Evolutionary conservation across 2,329 filamentous ascomycete genomes (phyloP).

Genomic region (Thermochaetoides dissita): DNA sequence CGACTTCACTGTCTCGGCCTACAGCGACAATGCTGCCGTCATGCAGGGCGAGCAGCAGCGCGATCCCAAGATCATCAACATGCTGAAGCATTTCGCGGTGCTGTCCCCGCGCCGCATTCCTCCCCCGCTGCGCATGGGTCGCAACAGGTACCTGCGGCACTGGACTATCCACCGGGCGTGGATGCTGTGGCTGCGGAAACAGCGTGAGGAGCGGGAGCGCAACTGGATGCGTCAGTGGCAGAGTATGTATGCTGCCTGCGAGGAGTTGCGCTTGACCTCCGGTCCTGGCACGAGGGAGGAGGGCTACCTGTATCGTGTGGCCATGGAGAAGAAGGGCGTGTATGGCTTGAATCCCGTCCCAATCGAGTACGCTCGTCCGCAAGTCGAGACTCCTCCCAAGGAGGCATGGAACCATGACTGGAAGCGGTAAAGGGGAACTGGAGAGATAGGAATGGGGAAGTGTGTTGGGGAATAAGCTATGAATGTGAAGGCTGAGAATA

Average conservation of each 20-base stretch:
- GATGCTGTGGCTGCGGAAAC: conserved; percentile 62
- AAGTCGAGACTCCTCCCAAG: conserved; percentile 68
- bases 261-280: conserved; percentile 55
- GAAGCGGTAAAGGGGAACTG: conserved; percentile 41
- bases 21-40: conserved; percentile 97
- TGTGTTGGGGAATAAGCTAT: neutral
- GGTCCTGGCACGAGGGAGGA: conserved; percentile 44
- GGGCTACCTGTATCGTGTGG: conserved; percentile 69
- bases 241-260: conserved; percentile 72
- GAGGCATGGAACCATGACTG: conserved; percentile 89
- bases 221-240: conserved; percentile 71
- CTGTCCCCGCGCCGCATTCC: conserved; percentile 23
- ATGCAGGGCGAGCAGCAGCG: conserved; percentile 31
- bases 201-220: conserved; percentile 46
- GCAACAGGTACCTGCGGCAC: conserved; percentile 77
- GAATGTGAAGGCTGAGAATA: neutral
- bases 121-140: conserved; percentile 71
- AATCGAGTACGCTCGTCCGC: conserved; percentile 76
- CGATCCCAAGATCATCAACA: conserved; percentile 22
- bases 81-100: conserved; percentile 21
- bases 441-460: neutral
- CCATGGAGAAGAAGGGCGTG: conserved; percentile 81
- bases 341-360: conserved; percentile 62
- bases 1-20: conserved; percentile 79
- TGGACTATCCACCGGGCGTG: conserved; percentile 99